phyloP scores from a whole-genome alignment of 257 asterid genomes.

The Nicotiana tomentosiformis region DNA sequence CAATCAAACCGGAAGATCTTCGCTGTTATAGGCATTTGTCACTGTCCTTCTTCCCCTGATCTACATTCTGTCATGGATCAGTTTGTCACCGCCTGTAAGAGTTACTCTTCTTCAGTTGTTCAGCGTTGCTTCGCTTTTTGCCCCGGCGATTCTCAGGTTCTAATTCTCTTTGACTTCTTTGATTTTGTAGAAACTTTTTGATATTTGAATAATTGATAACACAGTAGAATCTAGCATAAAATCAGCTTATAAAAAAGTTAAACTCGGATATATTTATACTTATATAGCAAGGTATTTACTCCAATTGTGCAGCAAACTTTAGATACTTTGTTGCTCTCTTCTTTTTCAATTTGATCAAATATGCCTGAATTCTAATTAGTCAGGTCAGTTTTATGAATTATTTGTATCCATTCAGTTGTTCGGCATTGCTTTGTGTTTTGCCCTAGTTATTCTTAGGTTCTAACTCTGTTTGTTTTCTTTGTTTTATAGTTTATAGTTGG shows the following conservation, averaged over 20 bases:
- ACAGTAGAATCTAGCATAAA: neutral
- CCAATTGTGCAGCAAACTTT: neutral
- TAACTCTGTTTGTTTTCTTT: neutral
- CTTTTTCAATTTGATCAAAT: neutral
- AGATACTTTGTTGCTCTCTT: neutral
- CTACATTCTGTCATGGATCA: constrained; percentile 57
- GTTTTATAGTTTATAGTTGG: neutral
- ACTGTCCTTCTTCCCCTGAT: constrained; percentile 90
- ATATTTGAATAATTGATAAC: neutral
- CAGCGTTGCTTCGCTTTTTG: constrained; percentile 88
- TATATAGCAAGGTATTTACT: neutral
- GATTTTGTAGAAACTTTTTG: neutral
- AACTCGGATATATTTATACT: neutral
- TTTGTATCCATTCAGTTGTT: neutral
- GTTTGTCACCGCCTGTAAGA: constrained; percentile 52
- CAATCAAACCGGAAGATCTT: constrained; percentile 85
- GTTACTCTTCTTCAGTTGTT: constrained; percentile 80
- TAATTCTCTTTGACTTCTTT: neutral
- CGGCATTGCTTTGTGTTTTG: neutral
- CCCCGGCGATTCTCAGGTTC: constrained; percentile 89
- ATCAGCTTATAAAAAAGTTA: neutral
- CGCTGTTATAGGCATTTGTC: constrained; percentile 81
- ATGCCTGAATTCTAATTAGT: neutral
- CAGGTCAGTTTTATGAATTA: neutral
- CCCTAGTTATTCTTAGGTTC: neutral